Evolutionary conservation across 2,329 filamentous ascomycete species (phyloP).

Genomic region (Talaromyces sp.): DNA sequence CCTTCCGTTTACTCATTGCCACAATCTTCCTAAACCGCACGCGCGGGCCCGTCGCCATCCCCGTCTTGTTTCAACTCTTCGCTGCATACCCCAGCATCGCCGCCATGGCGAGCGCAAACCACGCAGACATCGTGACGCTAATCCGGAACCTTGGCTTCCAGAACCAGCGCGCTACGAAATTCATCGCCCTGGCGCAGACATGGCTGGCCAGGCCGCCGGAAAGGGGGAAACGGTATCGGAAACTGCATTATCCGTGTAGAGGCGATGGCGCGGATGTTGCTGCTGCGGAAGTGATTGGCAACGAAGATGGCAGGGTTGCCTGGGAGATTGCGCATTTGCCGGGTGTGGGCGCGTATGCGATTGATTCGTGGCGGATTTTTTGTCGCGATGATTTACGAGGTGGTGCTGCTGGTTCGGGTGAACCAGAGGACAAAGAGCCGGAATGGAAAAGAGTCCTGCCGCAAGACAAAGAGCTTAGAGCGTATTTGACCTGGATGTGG

Average conservation of each 20-base stretch:
- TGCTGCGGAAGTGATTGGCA: slow-evolving; percentile 40
- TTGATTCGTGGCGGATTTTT: slow-evolving; percentile 92
- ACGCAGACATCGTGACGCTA: slow-evolving; percentile 54
- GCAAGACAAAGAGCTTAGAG: slow-evolving; percentile 80
- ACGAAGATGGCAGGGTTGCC: slow-evolving; percentile 43
- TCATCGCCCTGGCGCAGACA: slow-evolving; percentile 64
- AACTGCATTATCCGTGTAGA: slow-evolving; percentile 50
- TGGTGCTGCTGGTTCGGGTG: slow-evolving; percentile 19
- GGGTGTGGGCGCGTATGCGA: slow-evolving; percentile 68
- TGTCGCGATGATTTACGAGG: slow-evolving; percentile 66
- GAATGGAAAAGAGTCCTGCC: slow-evolving; percentile 89
- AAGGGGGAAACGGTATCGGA: slow-evolving; percentile 53
- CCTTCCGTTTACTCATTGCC: slow-evolving; percentile 76
- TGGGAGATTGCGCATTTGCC: slow-evolving; percentile 88
- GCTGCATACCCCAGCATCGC: slow-evolving; percentile 61
- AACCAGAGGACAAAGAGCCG: slow-evolving; percentile 51
- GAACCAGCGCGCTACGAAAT: slow-evolving; percentile 59
- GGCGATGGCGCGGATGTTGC: slow-evolving; percentile 47
- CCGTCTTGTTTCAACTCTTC: slow-evolving; percentile 66
- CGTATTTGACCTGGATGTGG: slow-evolving; percentile 88
- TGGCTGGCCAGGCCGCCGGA: slow-evolving; percentile 64
- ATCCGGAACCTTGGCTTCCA: slow-evolving; percentile 69
- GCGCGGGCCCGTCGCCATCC: slow-evolving; percentile 66
- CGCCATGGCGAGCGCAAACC: slow-evolving; percentile 55
- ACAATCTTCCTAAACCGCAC: slow-evolving; percentile 84